These are phyloP conservation scores for Stachybotrys echinatus DNA, from an alignment of 2,329 filamentous ascomycete genomes.

Conservation along the genomic window DNA sequence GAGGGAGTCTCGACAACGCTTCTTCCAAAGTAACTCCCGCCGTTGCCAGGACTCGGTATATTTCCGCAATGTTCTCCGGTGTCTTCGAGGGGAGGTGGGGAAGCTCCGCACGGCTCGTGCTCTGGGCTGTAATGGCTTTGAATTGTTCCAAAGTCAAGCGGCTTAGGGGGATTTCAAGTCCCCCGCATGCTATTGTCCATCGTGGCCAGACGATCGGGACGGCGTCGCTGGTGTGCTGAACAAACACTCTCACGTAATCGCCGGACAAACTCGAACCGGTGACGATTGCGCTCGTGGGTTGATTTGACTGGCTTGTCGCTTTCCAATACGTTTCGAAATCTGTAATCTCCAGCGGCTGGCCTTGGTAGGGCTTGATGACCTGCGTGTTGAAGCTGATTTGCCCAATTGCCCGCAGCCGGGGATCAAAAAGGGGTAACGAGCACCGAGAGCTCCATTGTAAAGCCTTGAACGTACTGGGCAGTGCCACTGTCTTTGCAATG, in stretches of 20 bases:
- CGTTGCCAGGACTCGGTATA: constrained; percentile 67
- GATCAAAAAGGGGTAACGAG: constrained; percentile 87
- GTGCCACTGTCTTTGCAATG: constrained; percentile 89
- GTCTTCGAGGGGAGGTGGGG: constrained; percentile 38
- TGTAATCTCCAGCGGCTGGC: constrained; percentile 89
- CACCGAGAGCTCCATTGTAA: constrained; percentile 70
- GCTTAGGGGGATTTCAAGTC: constrained; percentile 76
- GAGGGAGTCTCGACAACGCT: constrained; percentile 68
- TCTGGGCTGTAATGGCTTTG: constrained; percentile 41
- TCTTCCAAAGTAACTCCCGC: constrained; percentile 78
- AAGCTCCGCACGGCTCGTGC: constrained; percentile 38
- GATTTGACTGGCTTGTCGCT: constrained; percentile 87
- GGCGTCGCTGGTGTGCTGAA: constrained; percentile 85
- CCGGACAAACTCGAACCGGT: constrained; percentile 93
- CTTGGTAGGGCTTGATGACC: constrained; percentile 92
- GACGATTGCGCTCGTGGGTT: constrained; percentile 74
- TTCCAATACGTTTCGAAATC: constrained; percentile 99
- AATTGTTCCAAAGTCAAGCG: constrained; percentile 74
- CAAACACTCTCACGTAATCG: constrained; percentile 88
- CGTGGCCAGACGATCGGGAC: constrained; percentile 82
- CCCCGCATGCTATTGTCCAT: constrained; percentile 73
- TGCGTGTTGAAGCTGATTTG: constrained; percentile 93
- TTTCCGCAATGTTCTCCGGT: constrained; percentile 51
- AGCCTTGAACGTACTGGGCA: constrained; percentile 79
- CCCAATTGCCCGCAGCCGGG: constrained; percentile 83